Evolutionary conservation across 306 rosid genomes (phyloP).

Genomic region (Cucumis cinereus): DNA sequence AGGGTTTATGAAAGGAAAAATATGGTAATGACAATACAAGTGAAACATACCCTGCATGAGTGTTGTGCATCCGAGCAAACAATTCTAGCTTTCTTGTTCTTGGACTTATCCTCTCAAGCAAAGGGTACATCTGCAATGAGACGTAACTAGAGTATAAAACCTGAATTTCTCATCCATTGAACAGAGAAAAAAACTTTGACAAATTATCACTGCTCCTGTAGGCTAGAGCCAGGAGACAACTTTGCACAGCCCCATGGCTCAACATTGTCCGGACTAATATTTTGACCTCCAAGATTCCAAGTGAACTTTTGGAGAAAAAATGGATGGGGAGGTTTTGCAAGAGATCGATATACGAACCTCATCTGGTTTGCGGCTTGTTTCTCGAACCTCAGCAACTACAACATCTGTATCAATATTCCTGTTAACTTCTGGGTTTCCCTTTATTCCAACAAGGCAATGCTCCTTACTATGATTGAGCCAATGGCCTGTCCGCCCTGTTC

Average conservation of each 20-base stretch:
- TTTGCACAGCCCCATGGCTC: too few species aligned
- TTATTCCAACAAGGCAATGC: constrained; percentile 98
- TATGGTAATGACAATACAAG: neutral
- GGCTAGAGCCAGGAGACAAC: too few species aligned
- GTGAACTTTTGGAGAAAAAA: neutral
- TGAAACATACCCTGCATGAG: constrained; percentile 86
- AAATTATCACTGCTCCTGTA: too few species aligned
- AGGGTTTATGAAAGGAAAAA: neutral
- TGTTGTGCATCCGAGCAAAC: constrained; percentile 99
- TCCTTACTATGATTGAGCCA: constrained; percentile 99
- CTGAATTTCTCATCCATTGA: neutral
- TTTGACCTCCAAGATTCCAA: neutral
- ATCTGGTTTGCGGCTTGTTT: constrained; percentile 98
- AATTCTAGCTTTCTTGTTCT: constrained; percentile 93
- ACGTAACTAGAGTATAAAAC: neutral
- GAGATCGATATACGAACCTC: constrained; percentile 46
- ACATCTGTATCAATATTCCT: constrained; percentile 97
- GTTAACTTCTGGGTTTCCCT: constrained; percentile 79
- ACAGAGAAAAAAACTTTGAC: too few species aligned
- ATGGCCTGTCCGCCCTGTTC: constrained; percentile 97
- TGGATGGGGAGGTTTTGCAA: neutral
- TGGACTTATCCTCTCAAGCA: constrained; percentile 98
- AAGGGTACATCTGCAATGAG: constrained; percentile 71
- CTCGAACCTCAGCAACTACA: constrained; percentile 96
- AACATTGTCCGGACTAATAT: too few species aligned